phyloP scores from a whole-genome alignment of 306 rosid genomes.

The Quillaja saponaria region DNA sequence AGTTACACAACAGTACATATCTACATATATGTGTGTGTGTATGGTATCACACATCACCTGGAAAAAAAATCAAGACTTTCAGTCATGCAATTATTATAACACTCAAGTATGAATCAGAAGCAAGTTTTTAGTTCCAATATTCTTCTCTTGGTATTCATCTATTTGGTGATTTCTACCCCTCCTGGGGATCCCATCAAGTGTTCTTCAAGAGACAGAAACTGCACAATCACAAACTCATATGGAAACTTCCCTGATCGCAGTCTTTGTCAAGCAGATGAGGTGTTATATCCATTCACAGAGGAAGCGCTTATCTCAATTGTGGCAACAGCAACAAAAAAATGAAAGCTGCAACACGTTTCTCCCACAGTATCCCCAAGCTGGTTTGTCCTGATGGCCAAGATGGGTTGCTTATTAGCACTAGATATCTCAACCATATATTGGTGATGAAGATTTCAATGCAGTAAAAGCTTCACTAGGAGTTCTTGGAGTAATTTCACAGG shows the following conservation, averaged over 20 bases:
- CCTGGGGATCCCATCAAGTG: conserved; percentile 63
- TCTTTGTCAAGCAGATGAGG: conserved; percentile 43
- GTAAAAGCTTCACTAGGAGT: conserved; percentile 22
- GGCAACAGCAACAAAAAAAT: conserved; percentile 51
- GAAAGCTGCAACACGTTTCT: conserved; percentile 57
- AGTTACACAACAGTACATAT: too few species aligned
- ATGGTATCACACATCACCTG: too few species aligned
- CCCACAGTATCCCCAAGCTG: conserved; percentile 68
- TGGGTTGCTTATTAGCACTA: conserved; percentile 68
- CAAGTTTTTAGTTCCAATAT: background rate
- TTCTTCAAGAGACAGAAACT: conserved; percentile 37
- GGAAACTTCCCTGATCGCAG: conserved; percentile 62
- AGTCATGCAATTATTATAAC: too few species aligned
- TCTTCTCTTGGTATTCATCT: conserved; percentile 22
- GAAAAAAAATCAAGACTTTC: too few species aligned
- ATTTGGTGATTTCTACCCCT: conserved; percentile 35
- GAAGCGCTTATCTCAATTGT: conserved; percentile 43
- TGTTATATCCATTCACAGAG: conserved; percentile 50
- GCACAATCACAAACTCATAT: conserved; percentile 63
- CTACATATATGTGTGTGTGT: too few species aligned
- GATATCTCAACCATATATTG: conserved; percentile 37
- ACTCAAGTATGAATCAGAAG: background rate
- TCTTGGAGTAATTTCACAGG: background rate
- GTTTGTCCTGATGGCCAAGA: conserved; percentile 50
- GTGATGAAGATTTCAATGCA: conserved; percentile 49